A percentile compares a stretch with the other conserved stretches of the same genome.
Evolutionary conservation across 768 basidiomycete genomes (phyloP).

Genomic region (Lactarius akahatsu): DNA sequence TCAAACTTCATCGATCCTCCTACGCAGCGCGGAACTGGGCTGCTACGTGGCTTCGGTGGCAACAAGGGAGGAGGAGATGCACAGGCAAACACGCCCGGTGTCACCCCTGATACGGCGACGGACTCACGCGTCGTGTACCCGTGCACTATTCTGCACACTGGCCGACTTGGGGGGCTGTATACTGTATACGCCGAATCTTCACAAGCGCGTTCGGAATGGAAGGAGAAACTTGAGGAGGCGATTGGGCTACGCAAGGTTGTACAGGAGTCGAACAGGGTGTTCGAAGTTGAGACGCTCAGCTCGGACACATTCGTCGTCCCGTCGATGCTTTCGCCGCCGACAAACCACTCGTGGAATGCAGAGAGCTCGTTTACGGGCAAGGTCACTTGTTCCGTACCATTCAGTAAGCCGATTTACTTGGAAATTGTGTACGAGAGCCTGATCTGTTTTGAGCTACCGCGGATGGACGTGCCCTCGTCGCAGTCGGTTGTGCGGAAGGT

Average conservation of each 20-base stretch:
- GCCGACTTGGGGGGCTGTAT: slow-evolving; percentile 81
- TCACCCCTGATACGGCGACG: slow-evolving; percentile 42
- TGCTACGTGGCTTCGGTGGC: slow-evolving; percentile 61
- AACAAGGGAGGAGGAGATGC: slow-evolving; percentile 33
- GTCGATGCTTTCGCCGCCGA: slow-evolving; percentile 45
- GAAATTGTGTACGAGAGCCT: slow-evolving; percentile 19
- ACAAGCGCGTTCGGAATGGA: slow-evolving; percentile 81
- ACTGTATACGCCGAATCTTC: slow-evolving; percentile 84
- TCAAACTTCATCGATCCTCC: slow-evolving; percentile 81
- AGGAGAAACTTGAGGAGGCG: slow-evolving; percentile 84
- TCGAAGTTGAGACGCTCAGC: slow-evolving; percentile 89
- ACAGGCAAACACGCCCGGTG: slow-evolving; percentile 33
- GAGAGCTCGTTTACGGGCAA: slow-evolving; percentile 75
- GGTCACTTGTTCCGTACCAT: slow-evolving; percentile 94
- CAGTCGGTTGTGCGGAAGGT: slow-evolving; percentile 93
- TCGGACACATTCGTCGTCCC: slow-evolving; percentile 85
- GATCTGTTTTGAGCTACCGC: slow-evolving; percentile 55
- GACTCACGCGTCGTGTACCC: slow-evolving; percentile 84
- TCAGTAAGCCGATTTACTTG: slow-evolving; percentile 51
- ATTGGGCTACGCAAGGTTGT: slow-evolving; percentile 80
- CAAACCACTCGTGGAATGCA: slow-evolving; percentile 58
- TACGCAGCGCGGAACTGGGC: slow-evolving; percentile 68
- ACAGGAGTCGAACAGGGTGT: slow-evolving; percentile 92
- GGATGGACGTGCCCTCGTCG: slow-evolving; percentile 83
- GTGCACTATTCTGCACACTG: slow-evolving; percentile 85